Conservation (phyloP, 305 asterid genomes). For the Nicotiana rustica region DNA sequence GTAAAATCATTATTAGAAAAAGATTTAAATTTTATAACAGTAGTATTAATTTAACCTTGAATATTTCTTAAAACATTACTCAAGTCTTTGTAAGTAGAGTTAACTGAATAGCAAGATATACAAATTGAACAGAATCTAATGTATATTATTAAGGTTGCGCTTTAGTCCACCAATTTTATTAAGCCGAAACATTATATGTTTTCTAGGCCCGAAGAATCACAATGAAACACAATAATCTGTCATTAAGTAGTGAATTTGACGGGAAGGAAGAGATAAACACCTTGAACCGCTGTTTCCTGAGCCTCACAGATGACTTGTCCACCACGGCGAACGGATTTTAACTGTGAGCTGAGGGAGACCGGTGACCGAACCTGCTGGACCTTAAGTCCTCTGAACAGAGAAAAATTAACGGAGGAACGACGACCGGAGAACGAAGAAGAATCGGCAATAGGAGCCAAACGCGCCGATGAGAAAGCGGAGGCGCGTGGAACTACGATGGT, state of each 20-base stretch:
- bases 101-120: too few relatives aligned
- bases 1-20: too few relatives aligned
- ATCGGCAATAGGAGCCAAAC: slow-evolving; percentile 49
- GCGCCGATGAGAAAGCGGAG: slow-evolving; percentile 41
- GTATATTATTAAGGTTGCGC: too few relatives aligned
- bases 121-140: too few relatives aligned
- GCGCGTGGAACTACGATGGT: slow-evolving; percentile 74
- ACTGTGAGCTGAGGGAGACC: slow-evolving; percentile 41
- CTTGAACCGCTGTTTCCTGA: slow-evolving; percentile 65
- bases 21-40: too few relatives aligned
- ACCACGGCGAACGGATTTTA: slow-evolving; percentile 49
- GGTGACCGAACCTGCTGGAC: slow-evolving; percentile 53
- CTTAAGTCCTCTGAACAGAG: slow-evolving; percentile 65
- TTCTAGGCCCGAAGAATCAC: background rate
- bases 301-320: slow-evolving; percentile 76
- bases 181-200: too few relatives aligned
- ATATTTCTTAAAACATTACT: too few relatives aligned
- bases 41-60: too few relatives aligned
- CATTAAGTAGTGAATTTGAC: background rate
- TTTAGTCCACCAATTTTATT: too few relatives aligned
- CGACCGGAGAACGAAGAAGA: slow-evolving; percentile 45
- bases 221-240: background rate
- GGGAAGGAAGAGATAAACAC: slow-evolving; percentile 32
- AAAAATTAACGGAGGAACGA: slow-evolving; percentile 51
- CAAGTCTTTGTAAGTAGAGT: too few relatives aligned